These are phyloP conservation scores for Rubus idaeus DNA, from an alignment of 306 rosid species.

Conservation along the genomic window DNA sequence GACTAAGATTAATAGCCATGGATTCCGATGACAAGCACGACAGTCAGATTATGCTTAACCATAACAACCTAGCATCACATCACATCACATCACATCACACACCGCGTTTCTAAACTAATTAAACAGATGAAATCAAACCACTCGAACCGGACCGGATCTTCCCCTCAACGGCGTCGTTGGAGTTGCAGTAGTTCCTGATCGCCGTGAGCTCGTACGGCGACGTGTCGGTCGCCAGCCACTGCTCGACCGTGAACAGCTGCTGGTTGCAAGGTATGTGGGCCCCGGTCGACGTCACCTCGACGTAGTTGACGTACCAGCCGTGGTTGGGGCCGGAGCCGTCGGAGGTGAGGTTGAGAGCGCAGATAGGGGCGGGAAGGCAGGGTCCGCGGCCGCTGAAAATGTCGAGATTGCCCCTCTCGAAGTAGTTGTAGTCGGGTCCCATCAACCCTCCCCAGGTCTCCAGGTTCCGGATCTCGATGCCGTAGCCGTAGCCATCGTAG, in stretches of 20 bases:
- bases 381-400: slow-evolving; percentile 78
- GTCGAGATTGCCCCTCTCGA: slow-evolving; percentile 86
- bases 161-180: not conserved
- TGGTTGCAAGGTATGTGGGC: slow-evolving; percentile 50
- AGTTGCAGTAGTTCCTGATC: slow-evolving; percentile 39
- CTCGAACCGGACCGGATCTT: slow-evolving; percentile 2
- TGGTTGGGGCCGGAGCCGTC: slow-evolving; percentile 74
- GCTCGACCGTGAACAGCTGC: slow-evolving; percentile 55
- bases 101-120: not conserved
- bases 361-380: slow-evolving; percentile 57
- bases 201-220: slow-evolving; percentile 65
- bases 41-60: not conserved
- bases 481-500: slow-evolving; percentile 53
- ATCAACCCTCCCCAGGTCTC: slow-evolving; percentile 79
- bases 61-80: not conserved
- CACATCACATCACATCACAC: not conserved
- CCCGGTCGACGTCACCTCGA: slow-evolving; percentile 69
- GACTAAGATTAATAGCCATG: not conserved
- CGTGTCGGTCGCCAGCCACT: slow-evolving; percentile 80
- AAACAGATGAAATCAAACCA: slow-evolving; percentile 5
- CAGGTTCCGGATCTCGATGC: slow-evolving; percentile 48
- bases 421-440: slow-evolving; percentile 63
- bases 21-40: slow-evolving; percentile 11
- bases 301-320: slow-evolving; percentile 91
- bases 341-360: slow-evolving; percentile 74